Conservation (phyloP, 306 rosid species). For the Malus domestica region ASM211411v1 NC_041793.1:22113501-22114000, state of each 20-base stretch:
- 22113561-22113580: no score
- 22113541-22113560: neutral
- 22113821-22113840: constrained; percentile 93
- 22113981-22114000: constrained; percentile 95
- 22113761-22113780: constrained; percentile 92
- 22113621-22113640: neutral
- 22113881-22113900: constrained; percentile 95
- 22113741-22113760: constrained; percentile 76
- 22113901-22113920: constrained; percentile 89
- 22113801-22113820: constrained; percentile 81
- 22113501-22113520: no score
- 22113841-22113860: constrained; percentile 95
- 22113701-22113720: constrained; percentile 93
- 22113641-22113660: constrained; percentile 71
- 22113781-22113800: constrained; percentile 89
- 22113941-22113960: constrained; percentile 96
- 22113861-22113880: constrained; percentile 97
- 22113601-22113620: neutral
- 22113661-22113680: constrained; percentile 84
- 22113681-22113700: constrained; percentile 78
- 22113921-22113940: constrained; percentile 85
- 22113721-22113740: constrained; percentile 91
- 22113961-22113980: constrained; percentile 82
- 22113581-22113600: no score
- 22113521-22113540: no score